phyloP scores from a whole-genome alignment of 106 monocot species.

The Dendrobium nobile region DNA sequence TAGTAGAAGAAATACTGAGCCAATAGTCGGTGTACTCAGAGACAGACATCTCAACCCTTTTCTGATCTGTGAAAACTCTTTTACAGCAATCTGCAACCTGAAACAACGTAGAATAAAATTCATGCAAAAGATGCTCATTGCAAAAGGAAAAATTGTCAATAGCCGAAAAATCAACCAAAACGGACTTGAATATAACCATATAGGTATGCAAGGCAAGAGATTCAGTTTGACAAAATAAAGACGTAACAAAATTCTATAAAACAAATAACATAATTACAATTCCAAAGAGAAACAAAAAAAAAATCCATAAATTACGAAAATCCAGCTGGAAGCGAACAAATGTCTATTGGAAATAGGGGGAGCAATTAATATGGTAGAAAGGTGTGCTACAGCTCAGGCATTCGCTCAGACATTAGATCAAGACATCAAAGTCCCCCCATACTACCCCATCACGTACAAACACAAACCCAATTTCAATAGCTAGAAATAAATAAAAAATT shows the following conservation, averaged over 20 bases:
- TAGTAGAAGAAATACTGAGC: conserved; percentile 19
- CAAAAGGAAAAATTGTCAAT: not conserved
- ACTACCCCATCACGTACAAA: not conserved
- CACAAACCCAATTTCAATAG: no score
- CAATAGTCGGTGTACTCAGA: conserved; percentile 59
- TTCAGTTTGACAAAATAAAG: not conserved
- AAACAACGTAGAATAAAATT: conserved; percentile 1
- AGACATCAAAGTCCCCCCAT: not conserved
- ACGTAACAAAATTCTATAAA: not conserved
- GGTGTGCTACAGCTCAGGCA: not conserved
- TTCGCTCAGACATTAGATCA: not conserved
- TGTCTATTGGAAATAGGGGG: not conserved
- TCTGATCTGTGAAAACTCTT: conserved; percentile 79
- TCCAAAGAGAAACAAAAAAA: not conserved
- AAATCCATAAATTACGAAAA: not conserved
- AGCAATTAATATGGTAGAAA: not conserved
- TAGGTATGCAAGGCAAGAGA: not conserved
- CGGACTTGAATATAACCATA: not conserved
- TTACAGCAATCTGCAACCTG: conserved; percentile 80
- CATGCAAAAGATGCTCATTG: conserved; percentile 1
- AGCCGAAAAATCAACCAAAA: not conserved
- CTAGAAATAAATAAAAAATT: no score
- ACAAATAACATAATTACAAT: not conserved
- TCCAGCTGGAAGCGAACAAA: not conserved
- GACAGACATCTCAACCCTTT: conserved; percentile 81